Evolutionary conservation across 2,329 filamentous ascomycete genomes (phyloP).

Genomic region (Botrytis byssoidea): DNA sequence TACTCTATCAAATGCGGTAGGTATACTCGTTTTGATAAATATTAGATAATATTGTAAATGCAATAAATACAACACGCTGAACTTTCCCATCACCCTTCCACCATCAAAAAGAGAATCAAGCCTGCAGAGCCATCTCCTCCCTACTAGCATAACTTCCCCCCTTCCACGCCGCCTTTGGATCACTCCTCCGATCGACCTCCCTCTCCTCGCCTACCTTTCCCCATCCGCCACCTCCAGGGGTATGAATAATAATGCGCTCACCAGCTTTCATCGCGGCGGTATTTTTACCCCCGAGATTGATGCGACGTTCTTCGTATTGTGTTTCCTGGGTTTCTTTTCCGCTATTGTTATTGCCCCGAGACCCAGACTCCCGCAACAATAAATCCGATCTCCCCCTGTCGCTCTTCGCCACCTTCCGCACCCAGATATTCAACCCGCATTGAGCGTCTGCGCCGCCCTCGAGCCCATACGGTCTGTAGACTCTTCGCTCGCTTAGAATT

Average conservation of each 20-base stretch:
- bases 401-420: constrained; percentile 64
- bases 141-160: constrained; percentile 57
- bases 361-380: constrained; percentile 32
- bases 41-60: neutral
- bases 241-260: constrained; percentile 74
- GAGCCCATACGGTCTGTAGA: constrained; percentile 78
- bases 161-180: constrained; percentile 60
- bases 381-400: constrained; percentile 49
- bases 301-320: constrained; percentile 57
- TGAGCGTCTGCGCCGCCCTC: constrained; percentile 76
- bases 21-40: neutral
- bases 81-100: too few relatives aligned
- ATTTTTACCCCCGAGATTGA: constrained; percentile 78
- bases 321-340: constrained; percentile 34
- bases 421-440: constrained; percentile 85
- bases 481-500: constrained; percentile 74
- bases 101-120: constrained; percentile 34
- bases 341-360: constrained; percentile 21
- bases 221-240: constrained; percentile 79
- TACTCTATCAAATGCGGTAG: neutral
- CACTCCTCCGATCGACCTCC: constrained; percentile 49
- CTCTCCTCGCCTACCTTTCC: constrained; percentile 59
- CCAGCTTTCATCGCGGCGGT: constrained; percentile 73
- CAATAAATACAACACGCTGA: too few relatives aligned
- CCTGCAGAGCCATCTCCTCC: constrained; percentile 60